Evolutionary conservation across 495 filamentous ascomycete species (phyloP).

Genomic region (Filosporella fistucella): DNA sequence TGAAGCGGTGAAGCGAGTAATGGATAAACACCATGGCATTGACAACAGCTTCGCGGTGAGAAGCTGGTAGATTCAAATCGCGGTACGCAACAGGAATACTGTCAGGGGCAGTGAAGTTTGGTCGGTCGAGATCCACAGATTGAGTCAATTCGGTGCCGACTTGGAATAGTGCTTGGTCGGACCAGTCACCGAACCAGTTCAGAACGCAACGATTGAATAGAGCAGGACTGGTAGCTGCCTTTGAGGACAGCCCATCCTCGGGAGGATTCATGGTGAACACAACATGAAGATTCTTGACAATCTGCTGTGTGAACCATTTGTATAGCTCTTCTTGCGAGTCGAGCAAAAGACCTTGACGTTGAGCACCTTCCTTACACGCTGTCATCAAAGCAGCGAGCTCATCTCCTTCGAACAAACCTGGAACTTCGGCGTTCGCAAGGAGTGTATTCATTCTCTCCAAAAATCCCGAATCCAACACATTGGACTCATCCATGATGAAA

Average conservation of each 20-base stretch:
- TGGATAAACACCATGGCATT: slow-evolving; percentile 99
- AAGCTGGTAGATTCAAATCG: slow-evolving; percentile 75
- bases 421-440: slow-evolving; percentile 95
- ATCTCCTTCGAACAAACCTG: slow-evolving; percentile 96
- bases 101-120: slow-evolving; percentile 81
- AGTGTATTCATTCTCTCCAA: slow-evolving; percentile 98
- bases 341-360: slow-evolving; percentile 88
- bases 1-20: slow-evolving; percentile 87
- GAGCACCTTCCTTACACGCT: slow-evolving; percentile 94
- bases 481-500: slow-evolving; percentile 99
- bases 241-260: slow-evolving; percentile 88
- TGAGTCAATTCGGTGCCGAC: slow-evolving; percentile 94
- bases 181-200: slow-evolving; percentile 99
- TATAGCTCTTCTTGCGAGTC: slow-evolving; percentile 98
- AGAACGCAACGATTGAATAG: slow-evolving; percentile 98
- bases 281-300: slow-evolving; percentile 97
- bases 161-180: slow-evolving; percentile 97
- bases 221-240: slow-evolving; percentile 94
- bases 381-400: slow-evolving; percentile 97
- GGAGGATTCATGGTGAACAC: slow-evolving; percentile 99
- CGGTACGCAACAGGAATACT: slow-evolving; percentile 88
- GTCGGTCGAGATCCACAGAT: slow-evolving; percentile 86
- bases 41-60: slow-evolving; percentile 83
- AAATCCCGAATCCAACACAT: slow-evolving; percentile 97
- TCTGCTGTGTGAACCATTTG: slow-evolving; percentile 99